A percentile compares a stretch with the other conserved stretches of the same genome.
Evolutionary conservation across 805 yeast genomes (phyloP).

Genomic region (Debaryomyces maramus): DNA sequence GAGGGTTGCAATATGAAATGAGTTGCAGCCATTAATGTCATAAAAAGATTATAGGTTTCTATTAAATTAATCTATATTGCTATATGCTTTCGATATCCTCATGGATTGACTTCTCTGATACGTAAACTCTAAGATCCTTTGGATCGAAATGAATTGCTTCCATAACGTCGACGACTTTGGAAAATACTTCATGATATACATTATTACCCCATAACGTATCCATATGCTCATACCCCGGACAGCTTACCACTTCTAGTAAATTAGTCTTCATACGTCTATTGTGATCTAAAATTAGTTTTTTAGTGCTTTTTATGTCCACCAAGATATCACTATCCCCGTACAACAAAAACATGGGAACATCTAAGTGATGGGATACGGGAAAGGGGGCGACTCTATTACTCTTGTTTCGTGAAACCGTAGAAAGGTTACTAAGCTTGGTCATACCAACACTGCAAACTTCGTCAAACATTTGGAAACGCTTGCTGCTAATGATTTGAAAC

Average conservation of each 20-base stretch:
- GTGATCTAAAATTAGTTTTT: conserved; percentile 21
- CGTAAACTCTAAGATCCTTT: background rate
- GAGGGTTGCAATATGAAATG: background rate
- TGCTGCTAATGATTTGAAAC: conserved; percentile 31
- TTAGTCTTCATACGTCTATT: conserved; percentile 23
- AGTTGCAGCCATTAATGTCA: no score
- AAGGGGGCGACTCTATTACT: conserved; percentile 26
- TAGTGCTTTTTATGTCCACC: conserved; percentile 28
- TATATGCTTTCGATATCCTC: no score
- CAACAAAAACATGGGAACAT: conserved; percentile 27
- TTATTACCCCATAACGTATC: conserved; percentile 31
- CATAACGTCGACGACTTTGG: conserved; percentile 15
- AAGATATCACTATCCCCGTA: conserved; percentile 30
- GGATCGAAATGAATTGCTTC: conserved; percentile 3
- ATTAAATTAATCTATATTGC: no score
- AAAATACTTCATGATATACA: conserved; percentile 26
- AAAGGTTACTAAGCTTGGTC: conserved; percentile 20
- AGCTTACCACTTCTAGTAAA: conserved; percentile 16
- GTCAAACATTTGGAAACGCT: conserved; percentile 33
- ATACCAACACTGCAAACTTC: conserved; percentile 26
- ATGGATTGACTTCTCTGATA: no score
- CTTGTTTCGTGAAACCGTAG: conserved; percentile 15
- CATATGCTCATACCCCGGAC: conserved; percentile 32
- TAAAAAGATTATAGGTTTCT: no score
- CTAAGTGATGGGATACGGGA: conserved; percentile 28